Evolutionary conservation across 176 grass and related monocot species (phyloP), one percentile per base, ranked within the genome.

Genomic region (Phoenix roebelenii): DNA sequence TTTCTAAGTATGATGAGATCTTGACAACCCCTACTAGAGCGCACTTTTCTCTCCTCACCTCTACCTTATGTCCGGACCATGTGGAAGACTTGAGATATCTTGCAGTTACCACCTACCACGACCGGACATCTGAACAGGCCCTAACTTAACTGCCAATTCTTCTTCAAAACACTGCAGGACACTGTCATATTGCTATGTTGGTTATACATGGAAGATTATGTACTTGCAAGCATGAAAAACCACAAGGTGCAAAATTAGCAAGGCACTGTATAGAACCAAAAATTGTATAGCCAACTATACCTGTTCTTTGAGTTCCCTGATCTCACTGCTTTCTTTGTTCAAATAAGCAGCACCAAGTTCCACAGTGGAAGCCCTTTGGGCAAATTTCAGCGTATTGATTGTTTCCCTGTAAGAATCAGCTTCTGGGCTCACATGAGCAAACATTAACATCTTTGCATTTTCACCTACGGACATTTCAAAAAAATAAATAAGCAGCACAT

Each of bases 241-340:
- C 28, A 28, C 26, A 14, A n/a, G 7, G 16, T 32, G 3, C 57
- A 61, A 0, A 15, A 52, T 52, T 56, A 3, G 3, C 52, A 62
- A 61, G 16, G 16, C 20, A 67, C 25, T 3, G 3, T 14, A 44
- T 44, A 2, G 35, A 44, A 44, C 32, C 7, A 44, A 2, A 44
- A 14, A 44, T 1, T 4, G 32, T 19, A 57, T 5, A 4, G 23
- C 19, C 30, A 24, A 48, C 30, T 16, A 10, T 80, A 95, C 90
- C 85, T 95, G 91, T 53, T 84, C 80, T 80, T 87, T 95, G 49
- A 95, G 86, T 49, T 84, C 83, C 71, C 74, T 77, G 75, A 95
- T 80, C 74, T 95, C 86, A 35, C 56, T 79, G 58, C 86, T 90
- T 84, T 95, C 91, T 76, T 84, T 90, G 57, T 90, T 95, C 73